Conservation (phyloP, 2,329 filamentous ascomycete species). For the Exophiala aquamarina region DNA sequence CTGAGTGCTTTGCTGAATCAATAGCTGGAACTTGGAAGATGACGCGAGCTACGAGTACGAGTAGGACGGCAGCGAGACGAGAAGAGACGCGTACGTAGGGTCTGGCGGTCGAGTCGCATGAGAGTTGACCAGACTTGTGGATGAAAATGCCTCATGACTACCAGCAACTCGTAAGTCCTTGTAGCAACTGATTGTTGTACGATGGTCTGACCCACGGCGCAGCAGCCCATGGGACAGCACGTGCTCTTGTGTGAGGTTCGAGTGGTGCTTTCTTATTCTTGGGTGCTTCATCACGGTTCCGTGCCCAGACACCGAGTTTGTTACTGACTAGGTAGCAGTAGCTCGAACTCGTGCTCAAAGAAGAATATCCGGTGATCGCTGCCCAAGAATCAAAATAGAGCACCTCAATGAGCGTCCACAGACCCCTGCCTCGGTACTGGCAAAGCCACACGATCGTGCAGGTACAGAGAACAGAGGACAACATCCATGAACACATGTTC, state of each 20-base stretch:
- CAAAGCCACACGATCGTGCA: neutral
- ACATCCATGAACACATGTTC: constrained; percentile 5
- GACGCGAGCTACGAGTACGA: too few relatives aligned
- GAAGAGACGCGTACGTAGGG: too few relatives aligned
- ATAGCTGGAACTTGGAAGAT: too few relatives aligned
- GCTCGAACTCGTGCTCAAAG: too few relatives aligned
- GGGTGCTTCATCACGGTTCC: neutral
- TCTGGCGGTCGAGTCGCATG: constrained; percentile 10
- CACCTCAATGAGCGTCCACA: too few relatives aligned
- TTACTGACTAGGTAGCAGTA: too few relatives aligned
- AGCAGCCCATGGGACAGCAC: neutral
- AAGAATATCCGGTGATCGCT: too few relatives aligned
- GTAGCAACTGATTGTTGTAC: too few relatives aligned
- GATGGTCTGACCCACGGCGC: constrained; percentile 7
- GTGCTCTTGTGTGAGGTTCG: neutral
- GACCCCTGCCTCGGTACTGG: too few relatives aligned
- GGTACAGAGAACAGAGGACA: neutral
- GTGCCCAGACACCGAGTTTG: neutral
- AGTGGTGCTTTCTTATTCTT: neutral
- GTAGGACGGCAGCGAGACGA: too few relatives aligned
- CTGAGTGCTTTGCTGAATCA: too few relatives aligned
- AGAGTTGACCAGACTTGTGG: constrained; percentile 12
- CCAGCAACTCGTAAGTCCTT: constrained; percentile 7
- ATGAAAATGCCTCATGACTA: constrained; percentile 17
- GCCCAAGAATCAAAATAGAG: too few relatives aligned